Evolutionary conservation across 2,329 filamentous ascomycete species (phyloP), one percentile per base, ranked within the genome.

Genomic region (Ambrosiella beaveri): DNA sequence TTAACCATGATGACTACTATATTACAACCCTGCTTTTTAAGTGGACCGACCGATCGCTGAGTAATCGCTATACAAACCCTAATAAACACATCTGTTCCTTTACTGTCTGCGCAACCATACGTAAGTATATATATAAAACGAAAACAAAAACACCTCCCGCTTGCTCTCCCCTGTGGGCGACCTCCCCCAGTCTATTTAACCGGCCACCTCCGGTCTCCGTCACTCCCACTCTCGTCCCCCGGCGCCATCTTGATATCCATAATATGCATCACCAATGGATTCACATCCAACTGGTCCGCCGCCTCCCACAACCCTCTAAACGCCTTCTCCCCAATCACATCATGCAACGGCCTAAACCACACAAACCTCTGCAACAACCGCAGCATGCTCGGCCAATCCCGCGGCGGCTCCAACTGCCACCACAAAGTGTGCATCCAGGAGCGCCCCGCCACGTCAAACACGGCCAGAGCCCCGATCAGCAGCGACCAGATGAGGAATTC

Each of bases 311-410:
- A 35, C 15, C 45, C 15, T 3, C 55, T 19, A 13, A 60, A 60
- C 9, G 50, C 52, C 13, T 51, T 39, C 8, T 40, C 27, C 15
- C 59, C 59, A 17, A 57, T 54, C 7, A 19, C 51, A 44, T 60
- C 59, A 54, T 60, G 59, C 7, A 60, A 44, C 3, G 59, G 55
- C 4, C 59, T 55, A 40, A 60, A 60, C 59, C 59, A 60, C 19
- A 60, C 59, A 47, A 57, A 60, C 15, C 49, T 39, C 35, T 60
- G 40, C 35, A 60, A 44, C 37, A 57, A 39, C 13, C 35, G 36
- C 5, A 53, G 55, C 59, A 60, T 60, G 13, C 47, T 52, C 7
- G 44, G 35, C 59, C 59, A 60, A 35, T 60, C 51, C 9, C 55
- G 59, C 9, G 59, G 59, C 7, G 59, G 59, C 17, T 57, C 27